phyloP scores from a whole-genome alignment of 2,329 filamentous ascomycete species.

The Phialophora chinensis region DNA sequence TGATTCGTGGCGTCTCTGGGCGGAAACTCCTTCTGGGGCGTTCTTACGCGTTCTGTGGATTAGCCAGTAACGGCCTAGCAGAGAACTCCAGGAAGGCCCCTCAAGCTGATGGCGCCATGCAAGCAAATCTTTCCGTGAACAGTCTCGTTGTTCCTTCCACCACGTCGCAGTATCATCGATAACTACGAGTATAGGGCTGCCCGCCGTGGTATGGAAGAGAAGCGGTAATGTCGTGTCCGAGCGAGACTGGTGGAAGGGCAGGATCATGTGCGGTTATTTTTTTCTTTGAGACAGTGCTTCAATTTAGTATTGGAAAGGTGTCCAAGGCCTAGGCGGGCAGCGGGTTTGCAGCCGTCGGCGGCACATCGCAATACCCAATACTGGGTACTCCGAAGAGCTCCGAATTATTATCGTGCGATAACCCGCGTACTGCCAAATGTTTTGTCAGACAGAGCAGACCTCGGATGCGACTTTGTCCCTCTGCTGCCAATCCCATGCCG shows the following conservation, averaged over 20 bases:
- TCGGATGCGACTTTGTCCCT: conserved; percentile 12
- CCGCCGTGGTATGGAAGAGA: neutral
- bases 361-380: neutral
- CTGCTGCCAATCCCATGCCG: conserved; percentile 12
- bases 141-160: neutral
- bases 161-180: neutral
- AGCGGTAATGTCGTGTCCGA: neutral
- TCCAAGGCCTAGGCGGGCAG: neutral
- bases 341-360: neutral
- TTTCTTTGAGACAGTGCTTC: neutral
- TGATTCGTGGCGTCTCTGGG: neutral
- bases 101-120: conserved; percentile 3
- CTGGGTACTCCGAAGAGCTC: neutral
- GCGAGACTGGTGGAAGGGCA: neutral
- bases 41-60: conserved; percentile 17
- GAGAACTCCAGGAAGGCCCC: neutral
- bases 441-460: conserved; percentile 8
- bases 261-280: neutral
- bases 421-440: neutral
- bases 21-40: conserved; percentile 18
- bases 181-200: neutral
- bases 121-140: neutral
- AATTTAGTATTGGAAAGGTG: neutral
- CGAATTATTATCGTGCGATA: conserved; percentile 17
- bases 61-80: conserved; percentile 6